Evolutionary conservation across 352 stramenopile genomes (phyloP).

Genomic region (Pythium volutum): DNA sequence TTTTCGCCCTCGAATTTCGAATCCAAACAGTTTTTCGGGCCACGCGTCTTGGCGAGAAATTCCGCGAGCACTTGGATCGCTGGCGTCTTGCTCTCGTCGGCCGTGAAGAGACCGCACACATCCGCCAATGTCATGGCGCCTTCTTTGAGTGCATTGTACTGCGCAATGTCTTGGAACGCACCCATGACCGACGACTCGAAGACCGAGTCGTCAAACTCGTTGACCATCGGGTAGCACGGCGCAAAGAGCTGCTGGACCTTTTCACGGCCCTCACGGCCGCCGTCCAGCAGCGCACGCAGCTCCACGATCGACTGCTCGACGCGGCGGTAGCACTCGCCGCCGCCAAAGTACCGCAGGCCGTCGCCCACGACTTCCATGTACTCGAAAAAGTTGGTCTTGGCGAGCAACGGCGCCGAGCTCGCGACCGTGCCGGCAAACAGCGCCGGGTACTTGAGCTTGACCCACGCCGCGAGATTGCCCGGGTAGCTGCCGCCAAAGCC

Average conservation of each 20-base stretch:
- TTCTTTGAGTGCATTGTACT: constrained; percentile 65
- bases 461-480: constrained; percentile 92
- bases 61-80: constrained; percentile 44
- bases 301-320: constrained; percentile 57
- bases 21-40: constrained; percentile 58
- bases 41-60: constrained; percentile 53
- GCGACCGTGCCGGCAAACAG: constrained; percentile 91
- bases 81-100: constrained; percentile 17
- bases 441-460: constrained; percentile 92
- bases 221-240: constrained; percentile 70
- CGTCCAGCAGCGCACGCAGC: constrained; percentile 56
- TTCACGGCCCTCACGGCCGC: constrained; percentile 37
- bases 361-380: constrained; percentile 89
- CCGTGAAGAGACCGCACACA: constrained; percentile 57
- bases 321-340: constrained; percentile 73
- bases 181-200: constrained; percentile 76
- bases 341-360: constrained; percentile 76
- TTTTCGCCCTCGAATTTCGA: constrained; percentile 73
- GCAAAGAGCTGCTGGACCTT: constrained; percentile 51
- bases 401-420: constrained; percentile 89
- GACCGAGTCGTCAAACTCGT: constrained; percentile 79
- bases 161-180: constrained; percentile 72
- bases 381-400: constrained; percentile 77
- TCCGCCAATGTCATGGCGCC: constrained; percentile 51
- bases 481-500: constrained; percentile 96